phyloP scores from a whole-genome alignment of 139 green algal species.

The Chlorella sp. region DNA sequence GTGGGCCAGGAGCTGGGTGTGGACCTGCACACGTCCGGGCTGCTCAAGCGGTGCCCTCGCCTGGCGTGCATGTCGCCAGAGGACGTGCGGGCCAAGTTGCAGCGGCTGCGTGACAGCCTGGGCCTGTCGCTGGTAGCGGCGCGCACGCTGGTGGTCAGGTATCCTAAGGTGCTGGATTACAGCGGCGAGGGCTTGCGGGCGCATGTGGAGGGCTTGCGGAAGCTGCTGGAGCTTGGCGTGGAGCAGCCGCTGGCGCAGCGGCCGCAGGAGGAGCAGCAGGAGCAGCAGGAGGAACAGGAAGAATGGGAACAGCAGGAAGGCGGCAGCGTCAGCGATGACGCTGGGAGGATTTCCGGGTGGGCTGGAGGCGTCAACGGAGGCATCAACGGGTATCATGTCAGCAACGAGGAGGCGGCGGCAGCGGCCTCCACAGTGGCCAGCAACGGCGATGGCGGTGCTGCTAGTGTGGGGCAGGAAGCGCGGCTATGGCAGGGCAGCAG shows the following conservation, averaged over 20 bases:
- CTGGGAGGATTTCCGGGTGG: too few relatives aligned
- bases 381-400: too few relatives aligned
- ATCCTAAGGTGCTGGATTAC: conserved; percentile 24
- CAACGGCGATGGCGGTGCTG: too few relatives aligned
- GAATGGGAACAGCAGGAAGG: too few relatives aligned
- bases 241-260: not conserved
- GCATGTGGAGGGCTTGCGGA: conserved; percentile 4
- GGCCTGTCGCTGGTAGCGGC: not conserved
- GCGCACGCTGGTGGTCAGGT: not conserved
- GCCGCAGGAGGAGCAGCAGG: too few relatives aligned
- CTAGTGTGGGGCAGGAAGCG: too few relatives aligned
- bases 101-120: conserved; percentile 7
- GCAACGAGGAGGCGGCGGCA: too few relatives aligned
- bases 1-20: not conserved
- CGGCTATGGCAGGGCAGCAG: too few relatives aligned
- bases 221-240: not conserved
- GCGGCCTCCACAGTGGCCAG: too few relatives aligned
- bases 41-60: conserved; percentile 3
- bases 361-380: too few relatives aligned
- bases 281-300: too few relatives aligned
- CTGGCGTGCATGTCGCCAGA: not conserved
- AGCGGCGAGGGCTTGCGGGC: not conserved
- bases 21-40: not conserved
- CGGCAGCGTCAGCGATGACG: too few relatives aligned
- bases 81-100: conserved; percentile 10